Evolutionary conservation across 2,329 filamentous ascomycete genomes (phyloP), one percentile per base, ranked within the genome.

Genomic region (Xylariaceae sp.): DNA sequence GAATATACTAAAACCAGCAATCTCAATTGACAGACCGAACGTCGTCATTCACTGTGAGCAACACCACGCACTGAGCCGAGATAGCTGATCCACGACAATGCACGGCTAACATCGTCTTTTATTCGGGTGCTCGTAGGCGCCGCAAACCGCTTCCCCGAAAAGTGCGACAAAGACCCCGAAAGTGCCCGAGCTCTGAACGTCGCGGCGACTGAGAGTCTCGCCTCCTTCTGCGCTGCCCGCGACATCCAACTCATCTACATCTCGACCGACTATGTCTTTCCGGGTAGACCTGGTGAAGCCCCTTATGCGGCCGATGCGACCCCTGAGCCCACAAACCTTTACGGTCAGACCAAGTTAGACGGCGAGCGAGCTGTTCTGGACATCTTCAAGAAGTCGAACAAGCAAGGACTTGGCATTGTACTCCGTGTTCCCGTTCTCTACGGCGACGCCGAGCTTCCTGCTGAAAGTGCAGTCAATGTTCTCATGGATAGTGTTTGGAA

Each of bases 101-200:
- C 44, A 5, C 18, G n/a, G 23, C 51, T 53, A 54, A 61, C 41
- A 45, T 30, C 7, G 11, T 15, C 53, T 51, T 30, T 34, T 15
- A 51, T 7, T 23, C 41, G 45, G 15, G 39, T 52, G 17, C 30
- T 53, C 34, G 10, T 52, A 92, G 89, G 89, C 71, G 92, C 92
- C 47, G 92, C 92, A 51, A 92, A 96, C 73, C 86, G 90, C 62
- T 95, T 88, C 69, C 92, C 92, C 1, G 92, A 96, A 74, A 88
- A 88, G 71, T 93, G 92, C 69, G 88, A 92, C 67, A 82, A 84
- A 64, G 85, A 96, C 72, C 92, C 91, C 2, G 83, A 87, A 60
- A 88, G 85, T 56, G 90, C 91, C 2, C 83, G 82, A 61, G 81
- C 81, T 15, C 78, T 95, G 67, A 96, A 96, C 69, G 84, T 93